A percentile compares a stretch with the other conserved stretches of the same genome.
Conservation (phyloP, 345 rosid genomes). For the Camelina sativa region DNA sequence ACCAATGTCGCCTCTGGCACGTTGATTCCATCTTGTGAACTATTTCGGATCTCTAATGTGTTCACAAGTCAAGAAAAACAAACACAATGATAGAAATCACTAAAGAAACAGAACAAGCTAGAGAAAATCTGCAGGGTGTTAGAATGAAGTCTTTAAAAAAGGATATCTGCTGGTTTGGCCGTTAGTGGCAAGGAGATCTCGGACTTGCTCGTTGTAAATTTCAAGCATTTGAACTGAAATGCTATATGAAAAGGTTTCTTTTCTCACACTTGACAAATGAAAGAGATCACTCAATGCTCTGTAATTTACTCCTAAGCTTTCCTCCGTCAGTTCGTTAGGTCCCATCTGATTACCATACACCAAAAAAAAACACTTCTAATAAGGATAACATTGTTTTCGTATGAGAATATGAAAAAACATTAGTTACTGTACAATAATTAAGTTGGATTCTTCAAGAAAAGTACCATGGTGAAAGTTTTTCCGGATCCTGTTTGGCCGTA, state of each 20-base stretch:
- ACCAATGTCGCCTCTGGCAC: constrained; percentile 93
- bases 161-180: constrained; percentile 82
- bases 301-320: constrained; percentile 84
- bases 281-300: constrained; percentile 91
- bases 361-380: background rate
- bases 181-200: constrained; percentile 85
- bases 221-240: constrained; percentile 96
- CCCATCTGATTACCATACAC: constrained; percentile 63
- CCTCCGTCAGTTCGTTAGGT: constrained; percentile 80
- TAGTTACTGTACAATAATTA: background rate
- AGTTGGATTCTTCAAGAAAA: background rate
- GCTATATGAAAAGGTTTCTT: constrained; percentile 62
- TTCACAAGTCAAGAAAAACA: constrained; percentile 54
- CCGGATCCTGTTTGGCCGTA: constrained; percentile 99
- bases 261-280: constrained; percentile 68
- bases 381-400: background rate
- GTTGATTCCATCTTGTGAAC: constrained; percentile 81
- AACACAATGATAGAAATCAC: background rate
- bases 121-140: background rate
- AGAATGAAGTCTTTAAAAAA: constrained; percentile 36
- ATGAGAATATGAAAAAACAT: background rate
- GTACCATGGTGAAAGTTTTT: constrained; percentile 94
- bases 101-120: background rate
- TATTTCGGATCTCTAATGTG: constrained; percentile 95
- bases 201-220: constrained; percentile 96